Percentiles rank a stretch among this genome's conserved stretches.
These are phyloP conservation scores for Pseudocohnilembus persalinus DNA, from an alignment of 169 alveolate species.

Conservation along the genomic window DNA sequence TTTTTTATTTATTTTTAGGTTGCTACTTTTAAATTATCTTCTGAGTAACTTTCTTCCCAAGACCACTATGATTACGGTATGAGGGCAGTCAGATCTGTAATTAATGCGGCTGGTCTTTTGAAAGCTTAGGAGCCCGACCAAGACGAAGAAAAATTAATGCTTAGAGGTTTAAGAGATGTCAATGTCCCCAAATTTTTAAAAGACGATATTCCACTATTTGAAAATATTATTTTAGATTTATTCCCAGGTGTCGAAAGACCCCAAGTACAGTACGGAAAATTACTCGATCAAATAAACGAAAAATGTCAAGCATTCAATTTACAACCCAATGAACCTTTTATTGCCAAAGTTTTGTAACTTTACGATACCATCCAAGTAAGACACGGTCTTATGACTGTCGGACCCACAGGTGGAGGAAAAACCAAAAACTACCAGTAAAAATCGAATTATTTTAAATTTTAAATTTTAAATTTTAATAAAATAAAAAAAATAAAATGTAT, in stretches of 20 bases:
- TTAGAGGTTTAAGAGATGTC: constrained; percentile 94
- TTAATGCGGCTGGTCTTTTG: constrained; percentile 87
- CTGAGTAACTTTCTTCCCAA: constrained; percentile 89
- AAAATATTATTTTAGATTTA: constrained; percentile 92
- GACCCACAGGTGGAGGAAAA: constrained; percentile 97
- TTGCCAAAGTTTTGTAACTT: constrained; percentile 89
- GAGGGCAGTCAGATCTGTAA: constrained; percentile 90
- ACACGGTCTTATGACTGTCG: constrained; percentile 96
- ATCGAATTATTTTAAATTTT: no score
- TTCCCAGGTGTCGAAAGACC: constrained; percentile 94
- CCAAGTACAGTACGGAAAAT: constrained; percentile 84
- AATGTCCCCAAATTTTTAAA: constrained; percentile 94
- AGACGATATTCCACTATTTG: constrained; percentile 94
- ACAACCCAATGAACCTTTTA: constrained; percentile 79
- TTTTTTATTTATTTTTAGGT: no score
- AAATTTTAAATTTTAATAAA: no score
- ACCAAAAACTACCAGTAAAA: constrained; percentile 82
- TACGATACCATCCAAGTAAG: constrained; percentile 94
- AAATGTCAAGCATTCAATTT: constrained; percentile 73
- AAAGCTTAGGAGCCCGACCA: constrained; percentile 85
- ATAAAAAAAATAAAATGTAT: no score
- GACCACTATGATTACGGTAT: constrained; percentile 93
- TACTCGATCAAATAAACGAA: constrained; percentile 68
- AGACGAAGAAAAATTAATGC: constrained; percentile 90
- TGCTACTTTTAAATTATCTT: constrained; percentile 81